Percentiles rank a stretch among this genome's conserved stretches.
Evolutionary conservation across 805 yeast genomes (phyloP).

Genomic region (Suhomyces sp.): DNA sequence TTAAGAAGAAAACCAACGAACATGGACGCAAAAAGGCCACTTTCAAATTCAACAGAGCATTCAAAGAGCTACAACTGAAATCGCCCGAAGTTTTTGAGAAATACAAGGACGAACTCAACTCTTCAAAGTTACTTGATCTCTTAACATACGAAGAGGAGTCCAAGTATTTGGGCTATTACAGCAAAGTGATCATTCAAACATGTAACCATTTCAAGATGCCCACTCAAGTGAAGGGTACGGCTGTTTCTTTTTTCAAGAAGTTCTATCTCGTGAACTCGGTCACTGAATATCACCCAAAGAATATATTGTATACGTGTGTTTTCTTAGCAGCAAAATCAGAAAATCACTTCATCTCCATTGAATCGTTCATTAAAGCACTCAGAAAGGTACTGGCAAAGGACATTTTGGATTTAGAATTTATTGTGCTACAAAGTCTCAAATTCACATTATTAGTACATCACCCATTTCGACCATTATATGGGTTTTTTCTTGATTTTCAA

Average conservation of each 20-base stretch:
- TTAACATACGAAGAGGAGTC: slow-evolving; percentile 71
- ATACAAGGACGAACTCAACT: slow-evolving; percentile 28
- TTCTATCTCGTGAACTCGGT: slow-evolving; percentile 80
- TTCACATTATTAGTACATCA: slow-evolving; percentile 87
- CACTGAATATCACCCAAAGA: slow-evolving; percentile 85
- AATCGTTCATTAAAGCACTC: slow-evolving; percentile 70
- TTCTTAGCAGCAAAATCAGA: slow-evolving; percentile 93
- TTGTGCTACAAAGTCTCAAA: slow-evolving; percentile 65
- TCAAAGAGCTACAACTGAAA: slow-evolving; percentile 16
- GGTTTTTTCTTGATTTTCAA: slow-evolving; percentile 91
- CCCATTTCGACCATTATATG: slow-evolving; percentile 87
- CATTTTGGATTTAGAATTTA: slow-evolving; percentile 77
- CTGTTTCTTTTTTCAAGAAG: slow-evolving; percentile 75
- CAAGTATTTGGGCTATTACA: slow-evolving; percentile 65
- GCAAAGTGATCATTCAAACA: slow-evolving; percentile 67
- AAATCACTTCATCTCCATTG: slow-evolving; percentile 83
- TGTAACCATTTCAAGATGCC: slow-evolving; percentile 79
- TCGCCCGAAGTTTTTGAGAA: slow-evolving; percentile 31
- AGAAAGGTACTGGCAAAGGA: slow-evolving; percentile 64
- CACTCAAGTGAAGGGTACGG: slow-evolving; percentile 84
- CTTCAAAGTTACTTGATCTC: slow-evolving; percentile 35
- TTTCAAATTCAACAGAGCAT: slow-evolving; percentile 27
- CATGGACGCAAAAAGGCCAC: slow-evolving; percentile 47
- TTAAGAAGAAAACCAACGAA: slow-evolving; percentile 51
- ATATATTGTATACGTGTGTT: slow-evolving; percentile 66